These are phyloP conservation scores for Ogataea henricii DNA, from an alignment of 805 yeast genomes.

Conservation along the genomic window DNA sequence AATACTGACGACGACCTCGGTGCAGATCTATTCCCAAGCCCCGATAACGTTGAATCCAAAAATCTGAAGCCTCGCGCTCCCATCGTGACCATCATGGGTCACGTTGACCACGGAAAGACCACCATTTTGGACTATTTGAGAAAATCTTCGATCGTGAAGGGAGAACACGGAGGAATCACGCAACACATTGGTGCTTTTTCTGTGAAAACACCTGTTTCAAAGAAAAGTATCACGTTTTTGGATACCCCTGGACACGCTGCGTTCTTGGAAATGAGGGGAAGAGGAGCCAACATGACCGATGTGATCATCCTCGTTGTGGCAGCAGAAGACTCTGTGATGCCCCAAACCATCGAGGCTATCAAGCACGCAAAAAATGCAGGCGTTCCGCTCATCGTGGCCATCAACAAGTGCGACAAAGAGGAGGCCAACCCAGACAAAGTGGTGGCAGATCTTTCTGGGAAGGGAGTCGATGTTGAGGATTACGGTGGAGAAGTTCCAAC, in stretches of 20 bases:
- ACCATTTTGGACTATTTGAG: slow-evolving; percentile 86
- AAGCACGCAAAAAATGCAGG: slow-evolving; percentile 84
- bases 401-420: slow-evolving; percentile 87
- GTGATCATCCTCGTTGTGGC: slow-evolving; percentile 91
- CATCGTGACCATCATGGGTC: slow-evolving; percentile 97
- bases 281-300: slow-evolving; percentile 95
- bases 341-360: slow-evolving; percentile 94
- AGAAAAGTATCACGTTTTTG: slow-evolving; percentile 79
- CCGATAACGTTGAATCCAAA: slow-evolving; percentile 48
- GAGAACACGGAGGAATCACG: slow-evolving; percentile 95
- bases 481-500: slow-evolving; percentile 95
- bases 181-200: slow-evolving; percentile 98
- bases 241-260: slow-evolving; percentile 99
- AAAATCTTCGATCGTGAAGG: slow-evolving; percentile 77
- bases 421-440: slow-evolving; percentile 76
- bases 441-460: slow-evolving; percentile 69
- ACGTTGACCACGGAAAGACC: slow-evolving; percentile 98
- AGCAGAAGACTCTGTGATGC: slow-evolving; percentile 97
- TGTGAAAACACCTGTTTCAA: slow-evolving; percentile 73
- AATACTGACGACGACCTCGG: slow-evolving; percentile 57
- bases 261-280: slow-evolving; percentile 90
- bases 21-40: slow-evolving; percentile 59
- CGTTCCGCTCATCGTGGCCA: slow-evolving; percentile 86
- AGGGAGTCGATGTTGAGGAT: slow-evolving; percentile 85
- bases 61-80: slow-evolving; percentile 76